Evolutionary conservation across 2,329 filamentous ascomycete genomes (phyloP), one percentile per base, ranked within the genome.

Genomic region (Pseudonectria foliicola): DNA sequence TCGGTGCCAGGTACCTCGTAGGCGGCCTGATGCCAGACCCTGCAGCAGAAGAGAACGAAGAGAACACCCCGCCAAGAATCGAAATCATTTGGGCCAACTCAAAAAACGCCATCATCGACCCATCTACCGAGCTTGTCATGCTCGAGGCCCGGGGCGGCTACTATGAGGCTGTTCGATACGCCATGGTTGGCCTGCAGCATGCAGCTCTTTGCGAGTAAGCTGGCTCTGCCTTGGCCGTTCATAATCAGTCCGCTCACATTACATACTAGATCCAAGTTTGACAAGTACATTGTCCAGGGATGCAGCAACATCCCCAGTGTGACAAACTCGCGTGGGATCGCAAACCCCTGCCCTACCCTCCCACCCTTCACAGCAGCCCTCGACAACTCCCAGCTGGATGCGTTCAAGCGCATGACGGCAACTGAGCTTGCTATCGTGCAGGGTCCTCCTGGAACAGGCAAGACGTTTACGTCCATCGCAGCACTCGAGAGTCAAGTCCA

Each of bases 381-480:
- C 7, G 87, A 95, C 47, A 51, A 59, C 1, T 87, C 84, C 0
- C 89, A 95, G 53, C 69, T 77, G 27, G 56, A 62, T 3, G 87
- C 86, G 0, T 67, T 92, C 0, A 62, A 72, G 12, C 67, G 76
- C 1, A 88, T 94, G 41, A 60, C 92, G 1, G 82, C 80, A 0
- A 82, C 77, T 37, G 73, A 76, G 30, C 52, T 95, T 1, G 77
- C 85, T 0, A 78, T 95, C 23, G 61, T 95, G 0, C 89, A 95
- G 62, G 89, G 89, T 0, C 88, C 88, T 8, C 88, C 87, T 0
- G 74, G 74, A 0, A 77, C 73, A 0, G 74, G 74, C 4, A 95
- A 95, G 54, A 95, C 89, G 0, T 82, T 82, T 44, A 82, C 88
- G 0, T 92, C 86, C 0, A 76, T 90, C 3, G 64, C 79, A 16